Evolutionary conservation across 1,284 basidiomycete genomes (phyloP), one percentile per base, ranked within the genome.

Genomic region (Rhodofomes roseus): DNA sequence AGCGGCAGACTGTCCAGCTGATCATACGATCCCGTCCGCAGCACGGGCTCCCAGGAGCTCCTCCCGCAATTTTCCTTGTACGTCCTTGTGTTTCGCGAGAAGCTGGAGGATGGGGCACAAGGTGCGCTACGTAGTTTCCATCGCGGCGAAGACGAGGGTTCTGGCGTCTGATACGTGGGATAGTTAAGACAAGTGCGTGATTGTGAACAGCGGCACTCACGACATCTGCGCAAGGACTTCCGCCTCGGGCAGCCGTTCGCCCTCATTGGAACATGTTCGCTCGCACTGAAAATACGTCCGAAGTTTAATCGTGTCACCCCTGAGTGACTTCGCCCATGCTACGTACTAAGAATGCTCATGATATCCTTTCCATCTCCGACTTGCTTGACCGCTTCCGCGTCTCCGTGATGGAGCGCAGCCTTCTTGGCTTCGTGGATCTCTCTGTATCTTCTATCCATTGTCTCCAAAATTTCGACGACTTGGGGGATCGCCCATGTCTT

Each of bases 281-380:
- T 40, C 55, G 53, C 27, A 65, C 60, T 62, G 55, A 20, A 18
- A 40, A 23, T n/a, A 25, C 18, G 31, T 18, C n/a, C 14, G 8
- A 12, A 23, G 53, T 20, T 18, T 48, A 31, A 0, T 9, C 27
- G 18, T 39, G 16, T 27, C 1, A 11, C n/a, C 8, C 11, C 4
- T 11, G 31, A 34, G 31, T 31, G 25, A 5, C 25, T 22, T 12
- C 16, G n/a, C 3, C 11, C 11, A 52, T 18, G 9, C 8, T 2
- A 70, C 76, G 31, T 62, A 79, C 79, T 70, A 11, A 82, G 65
- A 54, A 77, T 74, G 58, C 78, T 81, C 55, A 82, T 73, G 51
- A 82, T 74, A 65, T 82, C 80, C 53, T 77, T 79, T 20, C 75
- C 77, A 40, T 64, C 65, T 1, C 72, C 74, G 40, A 76, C 62